Evolutionary conservation across 2,329 filamentous ascomycete genomes (phyloP).

Genomic region (Ceratocystis destructans): DNA sequence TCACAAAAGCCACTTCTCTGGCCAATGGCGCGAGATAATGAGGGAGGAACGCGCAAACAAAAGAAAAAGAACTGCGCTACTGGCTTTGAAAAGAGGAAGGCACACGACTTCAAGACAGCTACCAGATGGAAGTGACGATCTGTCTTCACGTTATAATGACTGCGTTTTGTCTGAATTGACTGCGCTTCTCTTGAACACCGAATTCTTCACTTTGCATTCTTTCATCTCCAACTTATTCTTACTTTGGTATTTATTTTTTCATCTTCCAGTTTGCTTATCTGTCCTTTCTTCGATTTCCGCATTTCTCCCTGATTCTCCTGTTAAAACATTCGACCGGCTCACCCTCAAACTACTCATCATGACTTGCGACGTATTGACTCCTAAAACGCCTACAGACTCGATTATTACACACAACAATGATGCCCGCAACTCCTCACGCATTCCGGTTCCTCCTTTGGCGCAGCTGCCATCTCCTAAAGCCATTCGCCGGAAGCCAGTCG

Average conservation of each 20-base stretch:
- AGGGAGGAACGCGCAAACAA: not conserved
- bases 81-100: not conserved
- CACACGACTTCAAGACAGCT: not conserved
- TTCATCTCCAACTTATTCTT: conserved; percentile 3
- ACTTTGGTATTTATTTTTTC: conserved; percentile 3
- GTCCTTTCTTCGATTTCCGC: not conserved
- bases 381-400: not conserved
- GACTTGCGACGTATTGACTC: not conserved
- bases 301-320: not conserved
- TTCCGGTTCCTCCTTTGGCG: too few relatives aligned
- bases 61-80: not conserved
- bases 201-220: not conserved
- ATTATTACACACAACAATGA: not conserved
- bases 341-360: not conserved
- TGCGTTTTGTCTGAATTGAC: not conserved
- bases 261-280: conserved; percentile 1
- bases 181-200: not conserved
- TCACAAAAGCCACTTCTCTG: not conserved
- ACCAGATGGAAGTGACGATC: not conserved
- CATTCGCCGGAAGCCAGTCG: not conserved
- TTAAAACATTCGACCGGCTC: not conserved
- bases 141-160: not conserved
- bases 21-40: not conserved
- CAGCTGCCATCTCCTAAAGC: not conserved
- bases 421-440: not conserved